A percentile compares a stretch with the other conserved stretches of the same genome.
Conservation (phyloP, 2,329 filamentous ascomycete genomes). For the Fulvia fulva region DNA sequence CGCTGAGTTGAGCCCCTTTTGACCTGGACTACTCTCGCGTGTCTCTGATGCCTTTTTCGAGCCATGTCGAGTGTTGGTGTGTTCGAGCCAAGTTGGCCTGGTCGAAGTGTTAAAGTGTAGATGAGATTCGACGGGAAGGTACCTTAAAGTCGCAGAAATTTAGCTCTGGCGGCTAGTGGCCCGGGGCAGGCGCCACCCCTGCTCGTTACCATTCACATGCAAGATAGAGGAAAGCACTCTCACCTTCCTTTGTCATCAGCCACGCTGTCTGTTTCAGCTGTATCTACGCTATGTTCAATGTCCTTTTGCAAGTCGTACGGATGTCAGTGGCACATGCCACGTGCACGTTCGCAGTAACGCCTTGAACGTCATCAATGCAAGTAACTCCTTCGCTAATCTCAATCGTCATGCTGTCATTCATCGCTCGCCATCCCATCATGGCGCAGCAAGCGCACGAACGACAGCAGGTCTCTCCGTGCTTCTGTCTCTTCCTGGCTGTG, state of each 20-base stretch:
- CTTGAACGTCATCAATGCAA: neutral
- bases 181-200: neutral
- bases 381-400: constrained; percentile 9
- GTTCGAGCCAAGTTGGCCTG: too few relatives aligned
- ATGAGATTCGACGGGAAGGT: neutral
- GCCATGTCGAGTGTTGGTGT: too few relatives aligned
- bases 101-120: neutral
- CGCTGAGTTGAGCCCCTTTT: too few relatives aligned
- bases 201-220: neutral
- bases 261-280: constrained; percentile 2
- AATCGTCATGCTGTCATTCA: neutral
- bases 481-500: neutral
- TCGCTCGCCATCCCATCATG: neutral
- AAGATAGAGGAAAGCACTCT: neutral
- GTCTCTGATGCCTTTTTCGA: too few relatives aligned
- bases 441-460: neutral
- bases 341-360: neutral
- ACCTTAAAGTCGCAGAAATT: neutral
- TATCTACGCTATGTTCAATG: constrained; percentile 4
- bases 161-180: neutral
- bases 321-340: neutral
- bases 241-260: neutral
- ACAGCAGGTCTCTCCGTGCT: neutral
- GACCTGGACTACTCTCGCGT: too few relatives aligned
- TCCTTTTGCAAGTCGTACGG: neutral